A percentile compares a stretch with the other conserved stretches of the same genome.
These are phyloP conservation scores for Mycena galopus DNA, from an alignment of 768 basidiomycete species.

Conservation along the genomic window DNA sequence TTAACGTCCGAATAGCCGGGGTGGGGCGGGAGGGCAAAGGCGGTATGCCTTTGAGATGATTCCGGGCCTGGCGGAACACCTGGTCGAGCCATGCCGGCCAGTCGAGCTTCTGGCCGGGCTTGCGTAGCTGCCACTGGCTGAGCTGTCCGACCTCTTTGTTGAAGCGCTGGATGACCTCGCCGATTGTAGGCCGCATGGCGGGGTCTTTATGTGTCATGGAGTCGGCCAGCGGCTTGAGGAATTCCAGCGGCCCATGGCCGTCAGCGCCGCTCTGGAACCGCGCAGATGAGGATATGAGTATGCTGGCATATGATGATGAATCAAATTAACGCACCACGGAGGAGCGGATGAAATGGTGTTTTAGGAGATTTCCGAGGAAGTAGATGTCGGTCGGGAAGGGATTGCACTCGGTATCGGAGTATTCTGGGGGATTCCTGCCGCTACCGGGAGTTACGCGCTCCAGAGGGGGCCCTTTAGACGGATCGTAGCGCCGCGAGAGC, in stretches of 20 bases:
- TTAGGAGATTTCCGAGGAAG: conserved; percentile 46
- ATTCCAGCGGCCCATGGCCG: conserved; percentile 39
- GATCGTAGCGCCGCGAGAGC: conserved; percentile 33
- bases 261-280: conserved; percentile 8
- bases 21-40: conserved; percentile 7
- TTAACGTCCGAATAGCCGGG: conserved; percentile 5
- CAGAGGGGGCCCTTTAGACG: conserved; percentile 32
- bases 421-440: conserved; percentile 46
- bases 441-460: conserved; percentile 23
- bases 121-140: conserved; percentile 40
- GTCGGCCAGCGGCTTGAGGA: conserved; percentile 42
- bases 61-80: conserved; percentile 12
- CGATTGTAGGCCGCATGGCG: conserved; percentile 43
- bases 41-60: conserved; percentile 19
- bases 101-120: conserved; percentile 31
- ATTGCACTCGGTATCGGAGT: conserved; percentile 38
- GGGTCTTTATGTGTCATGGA: conserved; percentile 47
- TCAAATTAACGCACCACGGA: conserved; percentile 9
- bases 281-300: background rate
- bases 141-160: conserved; percentile 31
- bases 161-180: conserved; percentile 43
- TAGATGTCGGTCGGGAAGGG: conserved; percentile 52
- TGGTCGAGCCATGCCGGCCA: conserved; percentile 30
- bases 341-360: conserved; percentile 39
- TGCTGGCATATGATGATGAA: background rate